Percentiles rank a stretch among this genome's conserved stretches.
Evolutionary conservation across 1,284 basidiomycete genomes (phyloP).

Genomic region (Filobasidium uniguttulatum): DNA sequence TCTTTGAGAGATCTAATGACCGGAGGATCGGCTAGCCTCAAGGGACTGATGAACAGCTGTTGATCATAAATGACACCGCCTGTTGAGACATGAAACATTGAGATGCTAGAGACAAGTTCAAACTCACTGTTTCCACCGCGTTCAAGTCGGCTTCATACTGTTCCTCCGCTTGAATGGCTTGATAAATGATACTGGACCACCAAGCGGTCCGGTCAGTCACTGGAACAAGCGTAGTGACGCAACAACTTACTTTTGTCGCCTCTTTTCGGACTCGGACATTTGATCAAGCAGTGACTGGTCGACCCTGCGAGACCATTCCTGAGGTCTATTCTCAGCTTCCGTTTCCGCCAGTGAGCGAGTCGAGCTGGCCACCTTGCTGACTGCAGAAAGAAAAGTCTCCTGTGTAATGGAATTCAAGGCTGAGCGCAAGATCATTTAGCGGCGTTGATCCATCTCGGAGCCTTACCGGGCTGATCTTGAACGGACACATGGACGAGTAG

Average conservation of each 20-base stretch:
- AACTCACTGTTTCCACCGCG: slow-evolving; percentile 57
- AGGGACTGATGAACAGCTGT: slow-evolving; percentile 62
- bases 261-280: slow-evolving; percentile 62
- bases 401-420: neutral
- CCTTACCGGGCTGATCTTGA: slow-evolving; percentile 41
- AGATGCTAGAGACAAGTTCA: too few species aligned
- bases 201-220: neutral
- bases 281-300: slow-evolving; percentile 1
- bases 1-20: slow-evolving; percentile 49
- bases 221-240: neutral
- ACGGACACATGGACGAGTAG: slow-evolving; percentile 55
- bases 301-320: slow-evolving; percentile 5
- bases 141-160: slow-evolving; percentile 82
- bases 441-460: neutral
- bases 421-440: neutral
- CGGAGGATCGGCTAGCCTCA: slow-evolving; percentile 55
- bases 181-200: slow-evolving; percentile 54
- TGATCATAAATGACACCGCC: neutral
- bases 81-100: neutral
- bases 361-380: neutral
- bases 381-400: neutral
- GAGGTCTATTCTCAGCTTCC: neutral
- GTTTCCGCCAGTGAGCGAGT: neutral
- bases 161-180: slow-evolving; percentile 79
- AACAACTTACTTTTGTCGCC: slow-evolving; percentile 63